Conservation (phyloP, 2,329 filamentous ascomycete species). For the Knufia fluminis region DNA sequence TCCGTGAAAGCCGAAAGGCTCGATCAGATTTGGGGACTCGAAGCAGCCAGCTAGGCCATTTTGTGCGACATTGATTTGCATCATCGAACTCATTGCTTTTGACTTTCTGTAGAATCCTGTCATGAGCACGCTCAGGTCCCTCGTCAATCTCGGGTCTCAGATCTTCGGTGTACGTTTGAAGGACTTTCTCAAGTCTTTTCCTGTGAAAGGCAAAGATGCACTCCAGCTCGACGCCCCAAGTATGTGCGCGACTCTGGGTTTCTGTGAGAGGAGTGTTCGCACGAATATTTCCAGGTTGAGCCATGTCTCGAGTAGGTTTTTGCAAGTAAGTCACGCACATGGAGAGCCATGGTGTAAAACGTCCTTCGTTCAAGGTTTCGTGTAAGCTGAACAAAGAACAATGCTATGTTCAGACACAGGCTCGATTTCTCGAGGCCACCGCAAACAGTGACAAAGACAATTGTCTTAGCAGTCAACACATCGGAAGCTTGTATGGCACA, state of each 20-base stretch:
- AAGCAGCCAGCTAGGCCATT: too few relatives aligned
- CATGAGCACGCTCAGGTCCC: neutral
- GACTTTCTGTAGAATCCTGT: too few relatives aligned
- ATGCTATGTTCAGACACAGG: too few relatives aligned
- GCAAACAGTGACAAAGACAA: neutral
- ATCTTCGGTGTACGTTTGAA: neutral
- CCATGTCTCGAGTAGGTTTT: neutral
- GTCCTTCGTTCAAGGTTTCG: too few relatives aligned
- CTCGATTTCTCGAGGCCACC: neutral
- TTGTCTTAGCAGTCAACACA: neutral
- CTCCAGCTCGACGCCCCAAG: neutral
- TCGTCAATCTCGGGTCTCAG: neutral
- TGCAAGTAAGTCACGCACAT: neutral
- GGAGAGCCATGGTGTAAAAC: neutral
- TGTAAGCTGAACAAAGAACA: too few relatives aligned
- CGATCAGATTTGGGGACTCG: too few relatives aligned
- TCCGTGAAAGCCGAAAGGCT: too few relatives aligned
- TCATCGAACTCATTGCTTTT: too few relatives aligned
- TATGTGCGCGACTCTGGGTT: neutral
- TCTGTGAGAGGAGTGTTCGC: neutral
- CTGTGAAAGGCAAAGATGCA: neutral
- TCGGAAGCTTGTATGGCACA: neutral
- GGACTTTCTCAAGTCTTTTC: neutral
- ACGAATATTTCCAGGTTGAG: too few relatives aligned
- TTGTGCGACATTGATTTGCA: too few relatives aligned